Conservation (phyloP, 2,329 filamentous ascomycete genomes). For the Penicillium sp. region DNA sequence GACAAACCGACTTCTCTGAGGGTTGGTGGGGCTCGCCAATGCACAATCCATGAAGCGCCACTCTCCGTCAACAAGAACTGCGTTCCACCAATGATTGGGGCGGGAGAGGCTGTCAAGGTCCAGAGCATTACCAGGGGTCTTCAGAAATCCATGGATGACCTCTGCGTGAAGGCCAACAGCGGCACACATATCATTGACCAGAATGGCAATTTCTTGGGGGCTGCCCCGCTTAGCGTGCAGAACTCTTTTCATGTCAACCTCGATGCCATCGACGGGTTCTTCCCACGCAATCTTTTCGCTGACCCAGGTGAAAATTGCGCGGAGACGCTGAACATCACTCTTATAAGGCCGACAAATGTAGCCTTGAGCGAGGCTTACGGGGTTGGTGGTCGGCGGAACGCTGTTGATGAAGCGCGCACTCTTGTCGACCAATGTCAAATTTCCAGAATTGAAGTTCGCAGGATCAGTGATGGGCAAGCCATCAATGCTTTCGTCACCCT, state of each 20-base stretch:
- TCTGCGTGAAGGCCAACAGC: constrained; percentile 88
- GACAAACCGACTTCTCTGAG: constrained; percentile 74
- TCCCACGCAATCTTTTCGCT: constrained; percentile 96
- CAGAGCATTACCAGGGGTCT: constrained; percentile 78
- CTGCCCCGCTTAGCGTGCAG: constrained; percentile 82
- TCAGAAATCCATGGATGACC: constrained; percentile 85
- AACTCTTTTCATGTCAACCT: constrained; percentile 75
- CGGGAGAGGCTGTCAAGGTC: constrained; percentile 81
- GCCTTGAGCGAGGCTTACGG: constrained; percentile 78
- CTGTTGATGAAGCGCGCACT: constrained; percentile 87
- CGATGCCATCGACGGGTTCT: constrained; percentile 82
- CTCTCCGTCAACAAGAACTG: constrained; percentile 86
- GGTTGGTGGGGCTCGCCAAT: constrained; percentile 86
- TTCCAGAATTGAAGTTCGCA: constrained; percentile 76
- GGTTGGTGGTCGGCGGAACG: constrained; percentile 77
- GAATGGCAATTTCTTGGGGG: constrained; percentile 81
- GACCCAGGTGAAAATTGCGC: constrained; percentile 97
- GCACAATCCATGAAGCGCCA: constrained; percentile 97
- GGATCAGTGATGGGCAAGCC: constrained; percentile 80
- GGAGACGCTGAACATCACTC: constrained; percentile 86
- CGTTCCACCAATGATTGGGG: constrained; percentile 97
- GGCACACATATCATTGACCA: constrained; percentile 91
- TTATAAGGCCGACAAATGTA: constrained; percentile 93
- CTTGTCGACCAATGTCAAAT: constrained; percentile 88
- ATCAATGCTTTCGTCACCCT: constrained; percentile 87